phyloP scores from a whole-genome alignment of 2,329 filamentous ascomycete species.

The Fusarium udum region DNA sequence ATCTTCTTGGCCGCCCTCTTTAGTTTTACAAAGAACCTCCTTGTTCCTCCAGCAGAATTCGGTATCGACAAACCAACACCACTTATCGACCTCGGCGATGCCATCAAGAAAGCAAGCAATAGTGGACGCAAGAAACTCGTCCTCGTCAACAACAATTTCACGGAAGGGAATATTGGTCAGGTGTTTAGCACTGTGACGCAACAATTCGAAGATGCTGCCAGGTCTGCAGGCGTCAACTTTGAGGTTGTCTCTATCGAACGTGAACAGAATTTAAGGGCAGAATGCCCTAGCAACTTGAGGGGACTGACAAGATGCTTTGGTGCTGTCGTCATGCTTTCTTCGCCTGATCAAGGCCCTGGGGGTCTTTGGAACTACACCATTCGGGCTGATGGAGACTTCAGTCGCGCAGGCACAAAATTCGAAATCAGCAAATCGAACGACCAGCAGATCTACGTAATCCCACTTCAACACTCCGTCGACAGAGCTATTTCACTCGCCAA shows the following conservation, averaged over 20 bases:
- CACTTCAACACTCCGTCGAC: constrained; percentile 83
- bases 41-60: constrained; percentile 78
- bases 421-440: constrained; percentile 75
- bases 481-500: constrained; percentile 70
- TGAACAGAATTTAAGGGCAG: constrained; percentile 66
- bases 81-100: constrained; percentile 72
- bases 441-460: constrained; percentile 79
- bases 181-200: constrained; percentile 72
- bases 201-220: constrained; percentile 62
- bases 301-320: constrained; percentile 78
- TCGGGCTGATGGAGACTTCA: constrained; percentile 75
- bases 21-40: constrained; percentile 81
- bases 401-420: constrained; percentile 65
- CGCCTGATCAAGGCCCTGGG: constrained; percentile 73
- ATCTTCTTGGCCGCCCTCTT: constrained; percentile 68
- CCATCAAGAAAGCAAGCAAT: constrained; percentile 64
- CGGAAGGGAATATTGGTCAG: constrained; percentile 74
- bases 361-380: constrained; percentile 88
- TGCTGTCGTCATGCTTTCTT: constrained; percentile 78
- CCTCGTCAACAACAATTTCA: constrained; percentile 79
- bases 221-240: constrained; percentile 65
- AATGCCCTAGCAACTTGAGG: constrained; percentile 71
- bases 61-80: constrained; percentile 73
- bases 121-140: constrained; percentile 73
- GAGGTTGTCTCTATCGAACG: constrained; percentile 63